Conservation (phyloP, 2,329 filamentous ascomycete genomes). For the Fusarium sp. region DNA sequence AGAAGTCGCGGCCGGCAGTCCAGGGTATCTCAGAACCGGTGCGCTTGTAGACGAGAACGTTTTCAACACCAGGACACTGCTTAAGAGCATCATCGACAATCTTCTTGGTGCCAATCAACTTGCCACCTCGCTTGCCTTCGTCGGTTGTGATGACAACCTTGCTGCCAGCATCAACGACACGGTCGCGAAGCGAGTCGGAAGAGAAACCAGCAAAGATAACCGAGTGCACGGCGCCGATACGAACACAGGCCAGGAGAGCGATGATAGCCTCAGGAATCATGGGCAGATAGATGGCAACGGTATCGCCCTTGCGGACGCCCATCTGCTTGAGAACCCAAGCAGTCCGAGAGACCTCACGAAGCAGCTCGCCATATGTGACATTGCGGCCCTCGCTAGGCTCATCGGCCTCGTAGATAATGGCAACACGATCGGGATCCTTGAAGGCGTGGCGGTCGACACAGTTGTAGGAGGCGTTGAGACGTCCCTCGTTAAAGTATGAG, state of each 20-base stretch:
- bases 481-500: constrained; percentile 94
- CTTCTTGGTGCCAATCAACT: constrained; percentile 97
- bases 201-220: constrained; percentile 99
- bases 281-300: constrained; percentile 94
- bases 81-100: constrained; percentile 98
- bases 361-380: constrained; percentile 91
- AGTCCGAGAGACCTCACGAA: constrained; percentile 88
- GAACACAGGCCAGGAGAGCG: constrained; percentile 87
- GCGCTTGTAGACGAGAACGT: constrained; percentile 92
- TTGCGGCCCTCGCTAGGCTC: constrained; percentile 86
- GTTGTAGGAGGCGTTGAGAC: constrained; percentile 96
- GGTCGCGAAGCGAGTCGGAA: constrained; percentile 92
- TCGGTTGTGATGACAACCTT: constrained; percentile 97
- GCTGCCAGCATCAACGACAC: constrained; percentile 88
- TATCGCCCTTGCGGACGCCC: constrained; percentile 97
- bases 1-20: constrained; percentile 87
- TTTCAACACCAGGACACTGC: constrained; percentile 88
- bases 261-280: constrained; percentile 98
- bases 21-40: constrained; percentile 93
- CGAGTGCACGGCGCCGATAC: constrained; percentile 95
- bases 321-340: constrained; percentile 92
- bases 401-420: constrained; percentile 99
- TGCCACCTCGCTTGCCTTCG: constrained; percentile 97
- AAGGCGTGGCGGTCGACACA: constrained; percentile 97
- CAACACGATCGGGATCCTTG: constrained; percentile 89